A percentile compares a stretch with the other conserved stretches of the same genome.
Conservation (phyloP, 2,329 filamentous ascomycete genomes). For the Aspergillus transmontanensis region DNA sequence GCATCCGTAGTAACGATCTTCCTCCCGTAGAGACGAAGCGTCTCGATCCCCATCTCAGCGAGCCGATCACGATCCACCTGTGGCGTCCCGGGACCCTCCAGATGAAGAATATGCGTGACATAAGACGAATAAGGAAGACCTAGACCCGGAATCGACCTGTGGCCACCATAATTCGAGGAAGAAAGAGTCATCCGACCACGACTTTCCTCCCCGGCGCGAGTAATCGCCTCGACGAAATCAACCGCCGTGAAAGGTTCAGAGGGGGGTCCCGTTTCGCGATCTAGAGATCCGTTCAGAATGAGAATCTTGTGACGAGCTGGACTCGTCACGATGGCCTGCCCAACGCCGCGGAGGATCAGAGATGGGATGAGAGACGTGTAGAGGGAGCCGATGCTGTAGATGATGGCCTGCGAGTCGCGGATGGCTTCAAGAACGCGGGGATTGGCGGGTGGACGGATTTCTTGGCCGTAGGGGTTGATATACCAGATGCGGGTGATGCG, state of each 20-base stretch:
- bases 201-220: constrained; percentile 71
- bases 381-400: constrained; percentile 92
- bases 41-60: constrained; percentile 70
- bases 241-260: constrained; percentile 67
- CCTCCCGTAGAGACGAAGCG: constrained; percentile 74
- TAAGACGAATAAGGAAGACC: constrained; percentile 63
- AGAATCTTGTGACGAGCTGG: constrained; percentile 70
- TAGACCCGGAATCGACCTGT: constrained; percentile 11
- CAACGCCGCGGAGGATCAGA: constrained; percentile 75
- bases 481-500: constrained; percentile 88
- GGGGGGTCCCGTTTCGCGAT: constrained; percentile 82
- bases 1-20: constrained; percentile 42
- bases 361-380: constrained; percentile 89
- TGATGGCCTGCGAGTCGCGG: constrained; percentile 64
- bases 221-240: constrained; percentile 82
- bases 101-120: constrained; percentile 80
- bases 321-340: constrained; percentile 60
- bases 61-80: constrained; percentile 69
- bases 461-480: constrained; percentile 97
- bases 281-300: constrained; percentile 79
- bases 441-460: constrained; percentile 84
- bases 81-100: constrained; percentile 72
- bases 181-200: constrained; percentile 45
- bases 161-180: constrained; percentile 9
- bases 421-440: constrained; percentile 75